Percentiles rank a stretch among this genome's conserved stretches.
These are phyloP conservation scores for Trichoderma semiorbis DNA, from an alignment of 2,329 filamentous ascomycete species.

Conservation along the genomic window DNA sequence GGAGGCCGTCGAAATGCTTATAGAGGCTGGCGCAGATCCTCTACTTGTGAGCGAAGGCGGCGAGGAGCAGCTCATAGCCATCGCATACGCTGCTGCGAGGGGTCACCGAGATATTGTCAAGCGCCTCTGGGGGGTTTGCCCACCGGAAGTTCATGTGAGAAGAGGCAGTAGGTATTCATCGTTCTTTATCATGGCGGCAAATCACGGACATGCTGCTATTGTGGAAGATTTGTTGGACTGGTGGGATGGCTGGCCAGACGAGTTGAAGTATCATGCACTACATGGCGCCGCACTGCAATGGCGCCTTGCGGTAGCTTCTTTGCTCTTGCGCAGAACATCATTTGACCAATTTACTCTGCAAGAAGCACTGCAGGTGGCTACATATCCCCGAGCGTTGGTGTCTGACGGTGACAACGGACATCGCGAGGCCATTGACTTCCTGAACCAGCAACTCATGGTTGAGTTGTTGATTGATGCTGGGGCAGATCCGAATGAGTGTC, in stretches of 20 bases:
- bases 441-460: slow-evolving; percentile 23
- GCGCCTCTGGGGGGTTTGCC: neutral
- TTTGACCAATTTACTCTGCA: slow-evolving; percentile 12
- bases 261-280: slow-evolving; percentile 15
- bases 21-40: slow-evolving; percentile 18
- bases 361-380: neutral
- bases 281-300: slow-evolving; percentile 17
- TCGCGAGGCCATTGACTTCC: slow-evolving; percentile 17
- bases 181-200: slow-evolving; percentile 18
- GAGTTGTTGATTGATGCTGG: slow-evolving; percentile 23
- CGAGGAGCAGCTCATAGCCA: neutral
- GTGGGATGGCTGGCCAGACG: slow-evolving; percentile 21
- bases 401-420: neutral
- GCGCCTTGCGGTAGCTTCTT: slow-evolving; percentile 16
- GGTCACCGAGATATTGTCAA: slow-evolving; percentile 12
- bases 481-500: slow-evolving; percentile 21
- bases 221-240: slow-evolving; percentile 21
- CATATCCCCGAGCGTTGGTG: neutral
- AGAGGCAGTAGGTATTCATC: neutral
- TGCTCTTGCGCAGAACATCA: slow-evolving; percentile 12
- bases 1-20: slow-evolving; percentile 19
- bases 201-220: slow-evolving; percentile 20
- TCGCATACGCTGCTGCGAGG: neutral
- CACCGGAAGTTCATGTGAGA: neutral
- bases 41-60: neutral